phyloP scores from a whole-genome alignment of 257 asterid genomes.

The Verbena officinalis region DNA sequence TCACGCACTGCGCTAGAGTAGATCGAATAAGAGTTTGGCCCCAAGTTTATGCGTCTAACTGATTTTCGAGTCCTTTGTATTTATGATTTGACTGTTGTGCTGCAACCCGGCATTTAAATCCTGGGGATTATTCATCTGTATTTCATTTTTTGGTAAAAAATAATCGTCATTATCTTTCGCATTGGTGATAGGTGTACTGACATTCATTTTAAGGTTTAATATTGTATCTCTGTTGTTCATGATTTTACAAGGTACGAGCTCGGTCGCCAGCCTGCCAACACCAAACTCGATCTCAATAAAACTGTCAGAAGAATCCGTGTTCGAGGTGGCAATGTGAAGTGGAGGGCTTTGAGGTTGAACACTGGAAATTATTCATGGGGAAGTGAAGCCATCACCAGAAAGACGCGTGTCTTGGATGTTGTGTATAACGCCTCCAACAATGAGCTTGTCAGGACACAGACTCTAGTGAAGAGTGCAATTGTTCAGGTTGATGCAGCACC shows the following conservation, averaged over 20 bases:
- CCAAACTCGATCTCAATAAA: constrained; percentile 38
- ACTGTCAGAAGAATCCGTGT: constrained; percentile 49
- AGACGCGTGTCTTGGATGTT: constrained; percentile 48
- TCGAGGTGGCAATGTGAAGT: constrained; percentile 57
- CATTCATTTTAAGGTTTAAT: too few species aligned
- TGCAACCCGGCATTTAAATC: too few species aligned
- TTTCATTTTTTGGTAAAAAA: too few species aligned
- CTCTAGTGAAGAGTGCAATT: constrained; percentile 51
- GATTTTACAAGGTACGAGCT: constrained; percentile 41
- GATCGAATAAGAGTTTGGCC: too few species aligned
- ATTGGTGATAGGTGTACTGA: too few species aligned
- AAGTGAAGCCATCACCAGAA: constrained; percentile 48
- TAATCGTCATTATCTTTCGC: too few species aligned
- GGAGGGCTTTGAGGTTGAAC: constrained; percentile 54
- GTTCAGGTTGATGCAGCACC: constrained; percentile 55
- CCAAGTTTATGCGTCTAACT: too few species aligned
- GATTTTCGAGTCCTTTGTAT: too few species aligned
- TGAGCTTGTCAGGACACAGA: constrained; percentile 52
- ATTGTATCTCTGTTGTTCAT: background rate
- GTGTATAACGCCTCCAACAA: constrained; percentile 52
- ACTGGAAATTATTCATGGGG: constrained; percentile 59
- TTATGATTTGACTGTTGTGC: too few species aligned
- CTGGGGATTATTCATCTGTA: too few species aligned
- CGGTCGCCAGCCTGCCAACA: constrained; percentile 53
- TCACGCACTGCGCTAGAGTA: background rate